Evolutionary conservation across 805 yeast species (phyloP), one percentile per base, ranked within the genome.

Genomic region (Suhomyces sp.): DNA sequence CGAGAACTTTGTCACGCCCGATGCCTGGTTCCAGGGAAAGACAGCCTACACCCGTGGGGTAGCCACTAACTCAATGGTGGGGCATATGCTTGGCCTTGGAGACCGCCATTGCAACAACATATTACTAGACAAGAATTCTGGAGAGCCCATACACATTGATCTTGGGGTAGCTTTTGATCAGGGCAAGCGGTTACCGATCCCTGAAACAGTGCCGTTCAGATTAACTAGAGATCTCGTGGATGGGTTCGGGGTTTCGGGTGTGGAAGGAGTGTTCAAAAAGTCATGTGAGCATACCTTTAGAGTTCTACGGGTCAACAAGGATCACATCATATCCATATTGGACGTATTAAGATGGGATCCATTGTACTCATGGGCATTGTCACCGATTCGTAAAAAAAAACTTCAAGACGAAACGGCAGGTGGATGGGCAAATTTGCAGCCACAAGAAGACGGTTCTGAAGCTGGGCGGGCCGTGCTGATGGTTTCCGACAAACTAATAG

Each of bases 111-210:
- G 96, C 64, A 91, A 91, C 65, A 94, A 94, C 65, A 86, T 94
- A 37, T 68, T 94, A 45, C 63, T 94, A n/a, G 97, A 94, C 65
- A 76, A 77, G 46, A 62, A 66, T n/a, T 79, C 89, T 0, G 98
- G 98, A 0, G 97, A 92, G 60, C 96, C 97, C 0, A 85, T 94
- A 22, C 99, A 96, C 65, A 96, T 94, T 58, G 99, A 94, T 67
- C 72, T 94, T 15, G 99, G 99, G 0, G 92, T 94, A 44, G 96
- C 98, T 0, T 94, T 94, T 72, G 99, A 94, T 65, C 97, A 91
- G 61, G 99, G 98, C 0, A 84, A 81, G 59, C 69, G 84, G 12
- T 72, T 94, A 39, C 86, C 93, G 0, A 81, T 93, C 7, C 99
- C 99, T 0, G 99, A 94, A 62, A 78, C 87, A 0, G 96, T 96